These are phyloP conservation scores for Phytophthora citrophthora DNA, from an alignment of 352 stramenopile species.

Conservation along the genomic window DNA sequence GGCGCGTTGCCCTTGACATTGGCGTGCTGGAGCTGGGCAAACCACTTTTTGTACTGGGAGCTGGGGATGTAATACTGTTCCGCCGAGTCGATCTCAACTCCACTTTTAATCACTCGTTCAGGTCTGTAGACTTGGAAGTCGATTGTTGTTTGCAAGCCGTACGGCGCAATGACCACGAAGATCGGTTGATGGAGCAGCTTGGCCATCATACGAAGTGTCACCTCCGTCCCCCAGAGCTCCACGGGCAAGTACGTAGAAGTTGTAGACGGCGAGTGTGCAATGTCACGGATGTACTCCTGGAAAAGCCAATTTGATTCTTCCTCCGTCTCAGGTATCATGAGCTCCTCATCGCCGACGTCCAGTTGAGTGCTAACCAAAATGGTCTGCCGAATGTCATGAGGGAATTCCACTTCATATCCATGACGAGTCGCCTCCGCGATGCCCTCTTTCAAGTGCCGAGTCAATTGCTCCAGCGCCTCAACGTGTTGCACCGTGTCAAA, in stretches of 20 bases:
- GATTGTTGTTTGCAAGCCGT: slow-evolving; percentile 4
- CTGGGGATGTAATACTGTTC: slow-evolving; percentile 13
- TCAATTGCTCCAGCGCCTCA: slow-evolving; percentile 9
- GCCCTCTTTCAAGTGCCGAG: slow-evolving; percentile 12
- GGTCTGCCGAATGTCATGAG: slow-evolving; percentile 25
- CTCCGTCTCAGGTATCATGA: slow-evolving; percentile 5
- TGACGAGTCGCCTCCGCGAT: slow-evolving; percentile 11
- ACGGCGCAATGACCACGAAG: slow-evolving; percentile 15
- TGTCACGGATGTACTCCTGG: slow-evolving; percentile 10
- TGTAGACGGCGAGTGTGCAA: slow-evolving; percentile 8
- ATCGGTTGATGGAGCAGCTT: slow-evolving; percentile 23
- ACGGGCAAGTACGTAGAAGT: slow-evolving; percentile 3
- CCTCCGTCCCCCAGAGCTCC: slow-evolving; percentile 14
- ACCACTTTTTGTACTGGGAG: slow-evolving; percentile 7
- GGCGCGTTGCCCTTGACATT: neutral
- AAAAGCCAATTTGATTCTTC: slow-evolving; percentile 16
- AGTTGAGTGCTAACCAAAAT: slow-evolving; percentile 22
- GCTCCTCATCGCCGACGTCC: slow-evolving; percentile 4
- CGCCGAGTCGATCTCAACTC: slow-evolving; percentile 11
- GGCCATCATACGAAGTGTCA: slow-evolving; percentile 28
- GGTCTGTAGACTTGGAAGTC: slow-evolving; percentile 23
- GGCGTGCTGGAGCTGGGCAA: slow-evolving; percentile 6
- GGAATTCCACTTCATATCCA: slow-evolving; percentile 25
- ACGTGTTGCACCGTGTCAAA: slow-evolving; percentile 11
- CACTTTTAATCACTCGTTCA: slow-evolving; percentile 4